Evolutionary conservation across 768 basidiomycete genomes (phyloP), one percentile per base, ranked within the genome.

Genomic region (Cubamyces lactineus): DNA sequence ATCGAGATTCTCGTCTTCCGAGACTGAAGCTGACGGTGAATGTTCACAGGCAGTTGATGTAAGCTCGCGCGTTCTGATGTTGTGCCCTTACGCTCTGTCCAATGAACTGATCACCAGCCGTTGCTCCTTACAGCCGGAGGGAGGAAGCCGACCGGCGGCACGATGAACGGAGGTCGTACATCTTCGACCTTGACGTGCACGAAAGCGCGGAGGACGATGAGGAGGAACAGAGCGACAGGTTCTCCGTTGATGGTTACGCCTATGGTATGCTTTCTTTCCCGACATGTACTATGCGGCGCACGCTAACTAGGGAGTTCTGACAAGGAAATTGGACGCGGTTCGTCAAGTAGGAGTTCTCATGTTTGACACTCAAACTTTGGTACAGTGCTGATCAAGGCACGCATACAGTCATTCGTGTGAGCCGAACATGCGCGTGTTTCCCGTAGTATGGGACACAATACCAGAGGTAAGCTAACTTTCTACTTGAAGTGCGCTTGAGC

Each of bases 281-380:
- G 6, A 13, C 46, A 24, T n/a, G 23, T 24, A 11, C 9, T 9
- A 34, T 34, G 34, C 9, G 1, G 5, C 11, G 11, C 11, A 11
- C 5, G 34, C 53, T n/a, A 7, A 51, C 19, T 11, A n/a, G 7
- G 26, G 19, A 26, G 17, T 51, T 53, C 9, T 11, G 52, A 51
- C 24, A 63, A 89, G 88, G 89, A 7, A 91, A 90, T 66, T 91
- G 89, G 89, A 86, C 87, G 8, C 80, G 88, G 4, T 91, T 90
- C 63, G 76, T 90, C 34, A 91, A 90, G 88, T 88, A 65, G 61
- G 85, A 71, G 12, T 38, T 41, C 19, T 23, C 30, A 19, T 15
- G 30, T 19, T 3, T 4, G 24, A 9, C 19, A 24, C 38, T 42
- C 26, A 16, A n/a, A 21, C 28, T 19, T 57, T 11, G 21, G 12